Base-by-base conservation (phyloP, 352 stramenopile species). In the Phytophthora sojae region DNA sequence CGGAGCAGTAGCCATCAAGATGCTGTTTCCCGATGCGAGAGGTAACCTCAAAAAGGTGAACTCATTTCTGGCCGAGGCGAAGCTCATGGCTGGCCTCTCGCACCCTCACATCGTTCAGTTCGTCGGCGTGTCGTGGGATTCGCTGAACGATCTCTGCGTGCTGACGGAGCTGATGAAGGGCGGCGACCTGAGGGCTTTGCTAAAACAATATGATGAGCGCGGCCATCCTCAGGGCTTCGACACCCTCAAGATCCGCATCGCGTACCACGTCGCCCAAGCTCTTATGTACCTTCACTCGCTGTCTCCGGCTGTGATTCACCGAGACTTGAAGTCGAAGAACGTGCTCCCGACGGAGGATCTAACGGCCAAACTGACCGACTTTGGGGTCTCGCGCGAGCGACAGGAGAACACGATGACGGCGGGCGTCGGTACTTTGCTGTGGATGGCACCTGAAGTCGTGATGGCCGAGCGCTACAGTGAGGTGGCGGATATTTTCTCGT, bases 401-500 rank as follows among this genome's bases (percentile, higher is more conserved):
- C 35, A 44, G 35, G 35, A 44, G 35, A 44, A 44, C 35, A 44
- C 35, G 35, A 39, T 44, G 35, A 44, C 35, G 12, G 35, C 11
- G 12, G 35, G 35, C 5, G 35, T 44, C 15, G 35, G 35, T 6
- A 44, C 35, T 5, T 44, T 44, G 12, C 15, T 44, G 35, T 44
- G 35, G 35, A 44, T 44, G 35, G 35, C 35, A 14, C 35, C 35
- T 37, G 47, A 54, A 32, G 23, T 50, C 11, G 64, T 56, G 1
- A 70, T 70, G 63, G 63, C 63, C 5, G 63, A 44, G 35, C 35
- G 35, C 35, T 44, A 44, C 35, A 44, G 35, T 44, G 35, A 44
- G 11, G 35, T 44, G 35, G 35, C 62, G 11, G 62, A 47, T 23
- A 44, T 64, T 3, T 37, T 45, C 49, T 17, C 64, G 63, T 42